phyloP scores from a whole-genome alignment of 768 basidiomycete species.

The Rhodotorula toruloides region DNA sequence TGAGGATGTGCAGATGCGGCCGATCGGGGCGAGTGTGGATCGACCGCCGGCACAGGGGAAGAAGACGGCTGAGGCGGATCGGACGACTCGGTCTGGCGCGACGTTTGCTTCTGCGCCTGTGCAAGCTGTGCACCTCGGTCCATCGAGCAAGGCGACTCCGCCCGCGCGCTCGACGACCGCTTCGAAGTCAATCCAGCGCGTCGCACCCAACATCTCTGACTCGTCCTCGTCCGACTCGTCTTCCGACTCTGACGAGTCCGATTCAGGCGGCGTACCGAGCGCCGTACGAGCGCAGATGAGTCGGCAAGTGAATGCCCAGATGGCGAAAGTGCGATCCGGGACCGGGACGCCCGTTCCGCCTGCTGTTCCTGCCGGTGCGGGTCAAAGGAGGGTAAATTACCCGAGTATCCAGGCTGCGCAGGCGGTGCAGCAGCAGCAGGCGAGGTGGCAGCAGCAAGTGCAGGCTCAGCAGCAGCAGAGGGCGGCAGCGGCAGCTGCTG shows the following conservation, averaged over 20 bases:
- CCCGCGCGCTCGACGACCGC: neutral
- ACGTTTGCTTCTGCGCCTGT: neutral
- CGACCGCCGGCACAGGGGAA: neutral
- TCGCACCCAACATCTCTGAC: constrained; percentile 1
- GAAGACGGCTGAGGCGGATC: neutral
- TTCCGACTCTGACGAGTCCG: neutral
- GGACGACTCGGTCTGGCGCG: too few relatives aligned
- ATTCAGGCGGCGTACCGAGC: neutral
- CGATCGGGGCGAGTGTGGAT: neutral
- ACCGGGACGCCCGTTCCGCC: neutral
- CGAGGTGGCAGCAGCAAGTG: too few relatives aligned
- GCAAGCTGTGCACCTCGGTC: neutral
- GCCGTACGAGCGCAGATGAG: too few relatives aligned
- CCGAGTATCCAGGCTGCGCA: constrained; percentile 2
- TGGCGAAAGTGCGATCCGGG: constrained; percentile 1
- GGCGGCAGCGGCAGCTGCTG: neutral
- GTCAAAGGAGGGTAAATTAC: neutral
- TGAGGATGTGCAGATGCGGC: constrained; percentile 4
- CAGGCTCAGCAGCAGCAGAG: neutral
- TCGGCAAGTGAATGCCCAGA: neutral
- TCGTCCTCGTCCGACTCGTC: too few relatives aligned
- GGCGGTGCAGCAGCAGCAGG: constrained; percentile 7
- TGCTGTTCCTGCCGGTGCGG: neutral
- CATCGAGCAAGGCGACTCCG: neutral
- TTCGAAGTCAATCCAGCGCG: neutral